Evolutionary conservation across 2,329 filamentous ascomycete genomes (phyloP).

Genomic region (Aspergillus aculeatus): DNA sequence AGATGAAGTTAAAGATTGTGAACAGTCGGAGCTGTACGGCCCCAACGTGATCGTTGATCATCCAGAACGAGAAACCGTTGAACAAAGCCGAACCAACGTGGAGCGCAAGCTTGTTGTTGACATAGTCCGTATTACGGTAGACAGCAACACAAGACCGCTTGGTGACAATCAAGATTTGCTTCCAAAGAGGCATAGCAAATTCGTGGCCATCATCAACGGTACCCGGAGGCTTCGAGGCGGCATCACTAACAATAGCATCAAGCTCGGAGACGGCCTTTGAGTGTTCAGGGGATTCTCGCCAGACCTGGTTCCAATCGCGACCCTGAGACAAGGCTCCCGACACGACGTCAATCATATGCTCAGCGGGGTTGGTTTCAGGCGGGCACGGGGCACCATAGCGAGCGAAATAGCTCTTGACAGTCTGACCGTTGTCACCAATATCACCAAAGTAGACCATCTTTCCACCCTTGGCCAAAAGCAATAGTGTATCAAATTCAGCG

Average conservation of each 20-base stretch:
- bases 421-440: constrained; percentile 63
- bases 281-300: constrained; percentile 63
- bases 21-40: constrained; percentile 75
- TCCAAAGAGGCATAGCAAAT: constrained; percentile 63
- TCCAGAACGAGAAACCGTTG: constrained; percentile 62
- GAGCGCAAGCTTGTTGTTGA: constrained; percentile 62
- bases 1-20: constrained; percentile 62
- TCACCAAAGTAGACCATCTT: constrained; percentile 69
- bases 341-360: constrained; percentile 54
- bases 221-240: constrained; percentile 43
- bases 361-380: constrained; percentile 59
- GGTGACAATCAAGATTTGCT: constrained; percentile 65
- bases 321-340: constrained; percentile 52
- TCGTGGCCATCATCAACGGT: constrained; percentile 50
- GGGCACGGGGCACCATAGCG: constrained; percentile 64
- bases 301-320: constrained; percentile 70
- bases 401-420: constrained; percentile 65
- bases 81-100: constrained; percentile 53
- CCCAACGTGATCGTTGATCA: constrained; percentile 60
- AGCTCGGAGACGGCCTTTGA: constrained; percentile 61
- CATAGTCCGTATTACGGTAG: constrained; percentile 66
- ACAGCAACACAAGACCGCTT: constrained; percentile 65
- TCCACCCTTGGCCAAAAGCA: constrained; percentile 65
- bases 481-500: constrained; percentile 68
- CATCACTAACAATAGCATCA: constrained; percentile 56